A percentile compares a stretch with the other conserved stretches of the same genome.
phyloP scores from a whole-genome alignment of 176 grass and related monocot species.

The Pontederia crassipes region DNA sequence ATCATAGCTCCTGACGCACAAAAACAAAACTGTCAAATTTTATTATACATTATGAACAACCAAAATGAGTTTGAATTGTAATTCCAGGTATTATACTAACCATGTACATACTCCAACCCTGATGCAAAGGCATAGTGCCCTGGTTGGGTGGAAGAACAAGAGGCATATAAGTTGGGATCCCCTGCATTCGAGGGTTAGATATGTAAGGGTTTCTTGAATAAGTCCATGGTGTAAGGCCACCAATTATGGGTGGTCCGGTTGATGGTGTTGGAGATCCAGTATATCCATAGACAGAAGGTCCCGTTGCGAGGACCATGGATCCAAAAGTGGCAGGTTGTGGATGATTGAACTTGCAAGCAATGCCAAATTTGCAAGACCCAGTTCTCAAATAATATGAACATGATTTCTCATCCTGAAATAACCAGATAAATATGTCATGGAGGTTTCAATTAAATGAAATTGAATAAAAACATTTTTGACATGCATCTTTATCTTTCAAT shows the following conservation, averaged over 20 bases:
- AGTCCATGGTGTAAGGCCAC: constrained; percentile 21
- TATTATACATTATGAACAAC: not conserved
- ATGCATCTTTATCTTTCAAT: too few species aligned
- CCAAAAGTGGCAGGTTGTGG: constrained; percentile 10
- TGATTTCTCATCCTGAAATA: constrained; percentile 15
- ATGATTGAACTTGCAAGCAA: constrained; percentile 41
- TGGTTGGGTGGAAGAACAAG: constrained; percentile 16
- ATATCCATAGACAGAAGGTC: constrained; percentile 14
- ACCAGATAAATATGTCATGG: not conserved
- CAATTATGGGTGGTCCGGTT: constrained; percentile 7
- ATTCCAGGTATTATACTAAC: constrained; percentile 10
- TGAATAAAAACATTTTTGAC: not conserved
- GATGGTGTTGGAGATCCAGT: constrained; percentile 21
- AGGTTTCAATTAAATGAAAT: not conserved
- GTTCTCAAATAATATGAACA: constrained; percentile 15
- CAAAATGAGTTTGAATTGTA: constrained; percentile 2
- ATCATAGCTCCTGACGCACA: too few species aligned
- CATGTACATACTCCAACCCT: constrained; percentile 24
- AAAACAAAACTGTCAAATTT: too few species aligned
- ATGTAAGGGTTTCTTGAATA: constrained; percentile 19
- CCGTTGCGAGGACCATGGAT: constrained; percentile 15
- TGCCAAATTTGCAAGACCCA: constrained; percentile 15
- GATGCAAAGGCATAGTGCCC: constrained; percentile 11
- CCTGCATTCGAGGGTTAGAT: constrained; percentile 13
- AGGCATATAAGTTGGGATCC: constrained; percentile 18